phyloP scores from a whole-genome alignment of 108 stramenopile genomes.

The Epithemia pelagica region DNA sequence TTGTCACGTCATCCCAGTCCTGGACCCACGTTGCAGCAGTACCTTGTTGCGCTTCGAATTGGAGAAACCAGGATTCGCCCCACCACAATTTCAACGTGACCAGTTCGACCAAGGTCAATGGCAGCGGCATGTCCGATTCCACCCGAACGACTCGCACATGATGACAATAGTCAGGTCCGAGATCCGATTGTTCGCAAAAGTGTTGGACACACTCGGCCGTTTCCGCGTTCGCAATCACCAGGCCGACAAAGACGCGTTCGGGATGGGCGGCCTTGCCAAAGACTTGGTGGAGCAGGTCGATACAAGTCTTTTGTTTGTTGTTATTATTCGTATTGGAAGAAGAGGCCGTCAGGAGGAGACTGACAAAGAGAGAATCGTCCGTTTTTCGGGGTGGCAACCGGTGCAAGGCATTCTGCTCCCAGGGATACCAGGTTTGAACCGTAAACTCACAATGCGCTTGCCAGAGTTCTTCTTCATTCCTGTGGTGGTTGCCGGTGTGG shows the following conservation, averaged over 20 bases:
- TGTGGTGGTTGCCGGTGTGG: conserved; percentile 26
- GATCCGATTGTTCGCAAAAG: conserved; percentile 72
- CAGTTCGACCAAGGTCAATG: conserved; percentile 91
- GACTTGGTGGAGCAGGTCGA: conserved; percentile 76
- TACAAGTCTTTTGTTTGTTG: conserved; percentile 92
- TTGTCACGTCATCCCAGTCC: conserved; percentile 82
- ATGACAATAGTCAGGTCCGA: conserved; percentile 50
- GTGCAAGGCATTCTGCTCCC: conserved; percentile 73
- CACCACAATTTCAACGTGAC: conserved; percentile 88
- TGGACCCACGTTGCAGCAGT: conserved; percentile 33
- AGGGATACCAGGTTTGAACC: conserved; percentile 68
- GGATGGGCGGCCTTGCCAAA: conserved; percentile 85
- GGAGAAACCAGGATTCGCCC: conserved; percentile 95
- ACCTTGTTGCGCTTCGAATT: conserved; percentile 90
- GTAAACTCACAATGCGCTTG: conserved; percentile 74
- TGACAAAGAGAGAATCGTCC: conserved; percentile 79
- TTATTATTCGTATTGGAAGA: too few relatives aligned
- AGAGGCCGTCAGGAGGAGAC: too few relatives aligned
- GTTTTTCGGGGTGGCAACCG: conserved; percentile 68
- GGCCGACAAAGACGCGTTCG: conserved; percentile 81
- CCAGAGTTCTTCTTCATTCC: conserved; percentile 73
- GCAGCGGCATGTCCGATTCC: conserved; percentile 89
- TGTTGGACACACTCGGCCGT: conserved; percentile 47
- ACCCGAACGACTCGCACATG: conserved; percentile 35
- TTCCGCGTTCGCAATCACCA: conserved; percentile 90